Evolutionary conservation across 352 stramenopile genomes (phyloP).

Genomic region (Phytophthora parvispora): DNA sequence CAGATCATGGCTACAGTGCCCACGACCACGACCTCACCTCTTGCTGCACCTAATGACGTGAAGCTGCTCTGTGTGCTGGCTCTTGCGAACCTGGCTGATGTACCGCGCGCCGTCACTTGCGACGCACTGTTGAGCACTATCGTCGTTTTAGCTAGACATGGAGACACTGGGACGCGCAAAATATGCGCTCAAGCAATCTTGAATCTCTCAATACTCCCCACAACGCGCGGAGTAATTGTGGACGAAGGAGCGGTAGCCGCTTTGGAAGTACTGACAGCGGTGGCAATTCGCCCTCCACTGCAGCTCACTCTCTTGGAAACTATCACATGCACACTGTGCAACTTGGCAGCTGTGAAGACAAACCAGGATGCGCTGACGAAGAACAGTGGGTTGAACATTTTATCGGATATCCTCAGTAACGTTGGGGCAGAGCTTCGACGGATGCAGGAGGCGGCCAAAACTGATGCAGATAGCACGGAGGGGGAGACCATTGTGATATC

Average conservation of each 20-base stretch:
- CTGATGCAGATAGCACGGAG: slow-evolving; percentile 26
- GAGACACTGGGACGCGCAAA: slow-evolving; percentile 29
- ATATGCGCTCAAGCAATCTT: slow-evolving; percentile 71
- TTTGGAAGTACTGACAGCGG: slow-evolving; percentile 54
- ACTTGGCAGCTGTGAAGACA: slow-evolving; percentile 65
- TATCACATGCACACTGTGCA: slow-evolving; percentile 66
- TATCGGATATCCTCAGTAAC: slow-evolving; percentile 53
- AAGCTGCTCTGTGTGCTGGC: slow-evolving; percentile 70
- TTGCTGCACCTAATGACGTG: slow-evolving; percentile 57
- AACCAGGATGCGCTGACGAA: slow-evolving; percentile 76
- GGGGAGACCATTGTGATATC: slow-evolving; percentile 16
- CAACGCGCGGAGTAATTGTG: slow-evolving; percentile 75
- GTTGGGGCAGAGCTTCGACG: slow-evolving; percentile 38
- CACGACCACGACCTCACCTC: slow-evolving; percentile 21
- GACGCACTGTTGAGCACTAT: slow-evolving; percentile 74
- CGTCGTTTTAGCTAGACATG: slow-evolving; percentile 48
- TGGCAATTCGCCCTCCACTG: slow-evolving; percentile 27
- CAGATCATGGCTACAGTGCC: slow-evolving; percentile 70
- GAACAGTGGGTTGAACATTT: slow-evolving; percentile 58
- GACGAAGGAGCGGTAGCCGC: slow-evolving; percentile 77
- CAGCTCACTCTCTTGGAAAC: slow-evolving; percentile 54
- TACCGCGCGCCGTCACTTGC: slow-evolving; percentile 79
- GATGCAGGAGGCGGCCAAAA: slow-evolving; percentile 11
- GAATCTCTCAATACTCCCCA: slow-evolving; percentile 85
- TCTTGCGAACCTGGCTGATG: slow-evolving; percentile 77